phyloP scores from a whole-genome alignment of 305 asterid genomes.

The Fraxinus floribunda region DNA sequence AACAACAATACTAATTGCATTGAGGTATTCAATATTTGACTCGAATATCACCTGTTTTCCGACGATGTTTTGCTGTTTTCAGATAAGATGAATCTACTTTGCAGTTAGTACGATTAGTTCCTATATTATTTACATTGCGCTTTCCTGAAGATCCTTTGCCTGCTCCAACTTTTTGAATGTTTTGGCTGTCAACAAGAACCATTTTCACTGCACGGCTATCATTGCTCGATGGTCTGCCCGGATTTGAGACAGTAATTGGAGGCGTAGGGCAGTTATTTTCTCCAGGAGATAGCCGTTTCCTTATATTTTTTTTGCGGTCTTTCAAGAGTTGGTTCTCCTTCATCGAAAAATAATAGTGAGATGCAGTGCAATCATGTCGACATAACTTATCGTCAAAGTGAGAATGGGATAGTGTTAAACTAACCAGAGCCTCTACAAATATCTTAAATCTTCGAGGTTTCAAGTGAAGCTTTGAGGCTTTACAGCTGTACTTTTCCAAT shows the following conservation, averaged over 20 bases:
- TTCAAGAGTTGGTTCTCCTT: slow-evolving; percentile 93
- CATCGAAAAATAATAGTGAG: slow-evolving; percentile 31
- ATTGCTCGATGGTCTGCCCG: slow-evolving; percentile 50
- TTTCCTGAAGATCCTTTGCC: slow-evolving; percentile 73
- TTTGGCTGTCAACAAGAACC: slow-evolving; percentile 75
- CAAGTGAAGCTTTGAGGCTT: slow-evolving; percentile 97
- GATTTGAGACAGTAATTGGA: slow-evolving; percentile 48
- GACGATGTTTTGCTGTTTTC: slow-evolving; percentile 60
- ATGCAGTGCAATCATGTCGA: slow-evolving; percentile 29
- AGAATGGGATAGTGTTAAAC: slow-evolving; percentile 31
- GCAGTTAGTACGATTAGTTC: slow-evolving; percentile 53
- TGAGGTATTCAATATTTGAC: slow-evolving; percentile 5
- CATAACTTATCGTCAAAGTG: slow-evolving; percentile 9
- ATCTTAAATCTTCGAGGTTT: slow-evolving; percentile 97
- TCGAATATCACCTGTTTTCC: slow-evolving; percentile 56
- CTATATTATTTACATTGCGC: slow-evolving; percentile 55
- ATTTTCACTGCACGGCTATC: slow-evolving; percentile 62
- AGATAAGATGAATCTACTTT: slow-evolving; percentile 57
- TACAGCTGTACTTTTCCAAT: slow-evolving; percentile 95
- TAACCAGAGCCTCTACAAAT: slow-evolving; percentile 88
- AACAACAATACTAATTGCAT: background rate
- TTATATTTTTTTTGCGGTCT: slow-evolving; percentile 82
- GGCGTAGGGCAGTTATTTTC: slow-evolving; percentile 51
- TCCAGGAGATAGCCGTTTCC: slow-evolving; percentile 62
- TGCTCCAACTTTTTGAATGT: slow-evolving; percentile 58